phyloP scores from a whole-genome alignment of 129 eudicot genomes.

The Mikania micrantha region DNA sequence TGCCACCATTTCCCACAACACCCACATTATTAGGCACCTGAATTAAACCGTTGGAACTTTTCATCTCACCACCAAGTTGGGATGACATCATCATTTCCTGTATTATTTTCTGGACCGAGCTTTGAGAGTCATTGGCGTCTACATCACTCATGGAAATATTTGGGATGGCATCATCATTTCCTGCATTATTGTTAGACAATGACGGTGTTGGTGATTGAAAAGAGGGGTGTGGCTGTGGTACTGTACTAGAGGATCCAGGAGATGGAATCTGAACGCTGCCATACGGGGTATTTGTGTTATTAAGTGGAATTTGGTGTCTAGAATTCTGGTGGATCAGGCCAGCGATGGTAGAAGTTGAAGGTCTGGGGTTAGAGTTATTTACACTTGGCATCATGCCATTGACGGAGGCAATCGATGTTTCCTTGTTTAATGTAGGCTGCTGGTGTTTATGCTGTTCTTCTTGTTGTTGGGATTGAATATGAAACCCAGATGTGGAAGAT shows the following conservation, averaged over 20 bases:
- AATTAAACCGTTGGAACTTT: constrained; percentile 56
- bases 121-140: constrained; percentile 69
- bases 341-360: constrained; percentile 47
- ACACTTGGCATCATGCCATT: constrained; percentile 50
- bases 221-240: constrained; percentile 38
- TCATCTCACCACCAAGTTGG: constrained; percentile 55
- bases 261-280: constrained; percentile 51
- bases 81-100: constrained; percentile 94
- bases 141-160: constrained; percentile 60
- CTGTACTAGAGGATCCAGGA: constrained; percentile 57
- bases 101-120: constrained; percentile 93
- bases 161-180: too few relatives aligned
- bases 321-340: constrained; percentile 86
- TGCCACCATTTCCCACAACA: constrained; percentile 47
- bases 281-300: constrained; percentile 43
- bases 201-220: constrained; percentile 79
- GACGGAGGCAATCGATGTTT: constrained; percentile 43
- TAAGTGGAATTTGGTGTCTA: constrained; percentile 63
- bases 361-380: constrained; percentile 44
- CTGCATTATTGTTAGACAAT: constrained; percentile 53
- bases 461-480: constrained; percentile 54
- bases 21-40: constrained; percentile 39
- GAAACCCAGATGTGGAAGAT: constrained; percentile 47
- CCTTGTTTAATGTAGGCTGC: constrained; percentile 53
- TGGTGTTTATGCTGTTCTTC: constrained; percentile 54